Conservation (phyloP, 2,329 filamentous ascomycete species). For the Aphanocladium album region DNA sequence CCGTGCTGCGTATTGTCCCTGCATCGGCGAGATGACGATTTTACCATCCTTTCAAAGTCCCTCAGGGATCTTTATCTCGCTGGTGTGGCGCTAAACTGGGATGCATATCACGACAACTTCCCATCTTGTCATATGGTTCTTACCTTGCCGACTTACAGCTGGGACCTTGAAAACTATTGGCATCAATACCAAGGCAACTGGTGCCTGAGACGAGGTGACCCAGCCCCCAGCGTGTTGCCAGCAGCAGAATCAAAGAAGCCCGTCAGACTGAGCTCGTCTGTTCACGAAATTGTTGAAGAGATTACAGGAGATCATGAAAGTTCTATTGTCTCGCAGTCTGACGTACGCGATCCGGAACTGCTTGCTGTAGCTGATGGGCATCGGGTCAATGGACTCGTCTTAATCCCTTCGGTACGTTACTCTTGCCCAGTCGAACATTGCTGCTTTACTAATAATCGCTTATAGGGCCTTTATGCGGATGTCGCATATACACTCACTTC, state of each 20-base stretch:
- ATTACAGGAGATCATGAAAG: background rate
- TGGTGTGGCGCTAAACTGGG: background rate
- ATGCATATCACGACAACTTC: no score
- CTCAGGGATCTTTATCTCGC: background rate
- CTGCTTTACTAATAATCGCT: no score
- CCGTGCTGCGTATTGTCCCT: no score
- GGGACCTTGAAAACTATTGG: background rate
- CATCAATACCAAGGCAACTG: no score
- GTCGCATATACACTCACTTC: background rate
- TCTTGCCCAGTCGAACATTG: background rate
- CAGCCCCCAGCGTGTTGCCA: no score
- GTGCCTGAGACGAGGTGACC: no score
- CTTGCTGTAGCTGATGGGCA: background rate
- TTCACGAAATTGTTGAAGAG: background rate
- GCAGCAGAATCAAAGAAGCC: no score
- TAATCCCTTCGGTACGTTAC: background rate
- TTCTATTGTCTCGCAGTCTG: background rate
- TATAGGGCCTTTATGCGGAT: background rate
- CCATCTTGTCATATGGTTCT: background rate
- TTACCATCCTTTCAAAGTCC: background rate
- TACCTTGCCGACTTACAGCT: background rate
- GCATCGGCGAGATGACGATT: no score
- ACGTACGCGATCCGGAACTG: background rate
- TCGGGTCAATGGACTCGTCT: background rate
- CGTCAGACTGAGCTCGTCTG: no score